Evolutionary conservation across 305 asterid genomes (phyloP), one percentile per base, ranked within the genome.

Genomic region (Plantago coronopus): DNA sequence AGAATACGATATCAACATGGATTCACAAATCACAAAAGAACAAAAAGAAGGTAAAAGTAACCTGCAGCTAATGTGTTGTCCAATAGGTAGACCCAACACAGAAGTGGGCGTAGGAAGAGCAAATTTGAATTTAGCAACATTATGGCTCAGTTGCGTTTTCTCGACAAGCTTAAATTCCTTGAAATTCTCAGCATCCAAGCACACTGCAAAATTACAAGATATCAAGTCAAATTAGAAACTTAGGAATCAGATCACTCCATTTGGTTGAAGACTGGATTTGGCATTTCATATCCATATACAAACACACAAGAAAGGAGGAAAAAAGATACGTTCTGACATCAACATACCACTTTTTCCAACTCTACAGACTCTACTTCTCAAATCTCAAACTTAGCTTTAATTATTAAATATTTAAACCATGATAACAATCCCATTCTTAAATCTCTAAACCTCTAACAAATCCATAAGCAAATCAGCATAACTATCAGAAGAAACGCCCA

Each of bases 1-100:
- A 25, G 5, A 5, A 2, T 25, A 25, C 5, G 29, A 25, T 25
- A 7, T 31, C 9, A 7, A 31, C 38, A 31, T 3, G n/a, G n/a
- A n/a, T n/a, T n/a, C n/a, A n/a, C n/a, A n/a, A n/a, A n/a, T n/a
- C n/a, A n/a, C n/a, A n/a, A n/a, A 4, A 51, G 11, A 21, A 13
- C 7, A 21, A 50, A 50, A 50, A 5, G 18, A 51, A 22, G 1
- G 0, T 1, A 51, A 51, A 51, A 22, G 1, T 17, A 51, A 87
- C 98, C 81, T 84, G 97, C 98, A 91, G 73, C 97, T 89, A 51
- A 91, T 88, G 78, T 91, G 98, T 48, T 91, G 95, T 67, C 97
- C 96, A 65, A 91, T 86, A 22, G 97, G 98, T 59, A 91, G 88
- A 27, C 97, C 98, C 83, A 91, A 74, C 22, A 83, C 76, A 48